phyloP scores from a whole-genome alignment of 768 basidiomycete species.

The Leccinum disarticulatum region DNA sequence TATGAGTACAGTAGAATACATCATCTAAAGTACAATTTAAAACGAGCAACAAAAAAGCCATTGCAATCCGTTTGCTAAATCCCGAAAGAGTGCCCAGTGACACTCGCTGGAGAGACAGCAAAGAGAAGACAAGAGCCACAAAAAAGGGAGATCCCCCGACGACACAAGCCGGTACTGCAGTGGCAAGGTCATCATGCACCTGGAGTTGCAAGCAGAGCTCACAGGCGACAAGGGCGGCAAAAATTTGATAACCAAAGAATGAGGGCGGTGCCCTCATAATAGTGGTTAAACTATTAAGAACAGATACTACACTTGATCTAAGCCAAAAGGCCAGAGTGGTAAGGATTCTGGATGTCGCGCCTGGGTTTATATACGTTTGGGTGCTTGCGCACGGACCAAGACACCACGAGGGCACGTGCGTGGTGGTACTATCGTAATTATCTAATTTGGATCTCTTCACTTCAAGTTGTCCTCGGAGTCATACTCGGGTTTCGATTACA shows the following conservation, averaged over 20 bases:
- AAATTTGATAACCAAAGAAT: constrained; percentile 54
- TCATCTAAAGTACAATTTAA: no score
- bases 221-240: constrained; percentile 19
- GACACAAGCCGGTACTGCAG: constrained; percentile 52
- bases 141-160: constrained; percentile 50
- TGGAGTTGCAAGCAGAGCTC: constrained; percentile 45
- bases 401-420: not conserved
- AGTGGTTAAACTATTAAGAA: constrained; percentile 64
- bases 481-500: not conserved
- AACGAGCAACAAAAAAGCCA: not conserved
- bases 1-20: no score
- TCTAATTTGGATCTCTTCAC: not conserved
- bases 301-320: constrained; percentile 81
- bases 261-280: constrained; percentile 55
- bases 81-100: constrained; percentile 2
- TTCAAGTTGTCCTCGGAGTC: not conserved
- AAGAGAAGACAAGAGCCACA: constrained; percentile 17
- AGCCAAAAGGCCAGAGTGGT: constrained; percentile 58
- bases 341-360: constrained; percentile 11
- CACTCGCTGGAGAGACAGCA: constrained; percentile 1
- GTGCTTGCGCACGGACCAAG: constrained; percentile 21
- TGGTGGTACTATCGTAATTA: not conserved
- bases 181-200: constrained; percentile 41
- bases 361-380: constrained; percentile 12
- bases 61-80: constrained; percentile 19